Base-by-base conservation (phyloP, 345 rosid species). In the Sisymbrium irio region DNA sequence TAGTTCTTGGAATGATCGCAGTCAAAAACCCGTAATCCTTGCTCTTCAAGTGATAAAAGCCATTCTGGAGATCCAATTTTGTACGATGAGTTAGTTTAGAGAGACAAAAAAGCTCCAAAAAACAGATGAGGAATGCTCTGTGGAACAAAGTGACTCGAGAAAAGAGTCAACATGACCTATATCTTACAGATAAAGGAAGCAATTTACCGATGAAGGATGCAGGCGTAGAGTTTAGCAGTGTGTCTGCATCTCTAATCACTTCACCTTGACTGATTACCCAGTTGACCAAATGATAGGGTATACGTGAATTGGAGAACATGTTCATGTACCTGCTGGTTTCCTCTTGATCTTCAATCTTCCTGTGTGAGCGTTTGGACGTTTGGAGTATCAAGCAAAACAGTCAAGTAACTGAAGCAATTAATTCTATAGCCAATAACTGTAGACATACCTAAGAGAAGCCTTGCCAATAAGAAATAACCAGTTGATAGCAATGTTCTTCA, bases 201-300 rank as follows among this genome's bases (percentile, higher is more conserved):
- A 74, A 79, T 89, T 87, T 82, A 92, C 96, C 84, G 54, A 85
- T 83, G 74, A 92, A 83, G 46, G 85, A 76, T 14, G 78, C 44
- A 15, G 92, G 90, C 67, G 82, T 72, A 36, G 78, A 75, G 72
- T 75, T 62, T 55, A 58, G 65, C 36, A 81, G 83, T 22, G 64
- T 20, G 72, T 80, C 69, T 62, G 68, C 82, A 74, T 78, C 71
- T 27, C 64, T 74, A 59, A 67, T 76, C n/a, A 76, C 62, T 74
- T 78, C 83, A 62, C 76, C 83, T 72, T 86, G 87, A 67, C 69
- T 55, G 39, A 67, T 76, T 28, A 85, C 84, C 89, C 87, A 89
- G 71, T 83, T 80, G 54, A 86, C 73, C 85, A 89, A 76, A 71
- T 75, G 74, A 68, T 78, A 65, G 22, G 81, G 82, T 30, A 88